A percentile compares a stretch with the other conserved stretches of the same genome.
phyloP scores from a whole-genome alignment of 805 yeast genomes.

The Yamadazyma philogaea region DNA sequence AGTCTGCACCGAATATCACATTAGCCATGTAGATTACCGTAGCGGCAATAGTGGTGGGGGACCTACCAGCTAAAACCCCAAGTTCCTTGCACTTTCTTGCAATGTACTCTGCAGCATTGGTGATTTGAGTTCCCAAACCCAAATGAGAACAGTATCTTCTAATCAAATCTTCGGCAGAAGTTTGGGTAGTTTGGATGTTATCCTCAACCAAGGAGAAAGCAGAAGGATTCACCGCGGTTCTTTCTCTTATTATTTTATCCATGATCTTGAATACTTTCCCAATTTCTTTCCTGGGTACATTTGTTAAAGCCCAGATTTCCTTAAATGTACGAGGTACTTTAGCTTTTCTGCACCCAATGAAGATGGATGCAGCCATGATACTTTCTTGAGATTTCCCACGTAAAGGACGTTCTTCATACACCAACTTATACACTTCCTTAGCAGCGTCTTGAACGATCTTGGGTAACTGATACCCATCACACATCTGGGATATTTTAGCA shows the following conservation, averaged over 20 bases:
- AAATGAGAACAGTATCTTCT: conserved; percentile 94
- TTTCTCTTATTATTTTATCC: conserved; percentile 52
- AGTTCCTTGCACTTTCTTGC: conserved; percentile 86
- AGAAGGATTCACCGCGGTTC: conserved; percentile 52
- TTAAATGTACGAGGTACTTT: conserved; percentile 91
- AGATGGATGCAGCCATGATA: conserved; percentile 94
- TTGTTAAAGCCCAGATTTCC: conserved; percentile 92
- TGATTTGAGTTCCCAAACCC: conserved; percentile 79
- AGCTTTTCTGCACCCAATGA: conserved; percentile 92
- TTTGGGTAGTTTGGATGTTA: conserved; percentile 69
- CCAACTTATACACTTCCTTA: conserved; percentile 90
- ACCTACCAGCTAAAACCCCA: conserved; percentile 92
- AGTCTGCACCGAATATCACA: conserved; percentile 74
- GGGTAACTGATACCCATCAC: conserved; percentile 94
- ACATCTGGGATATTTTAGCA: conserved; percentile 88
- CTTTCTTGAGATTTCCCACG: conserved; percentile 91
- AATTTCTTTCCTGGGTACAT: conserved; percentile 91
- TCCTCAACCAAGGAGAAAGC: conserved; percentile 42
- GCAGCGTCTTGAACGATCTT: conserved; percentile 96
- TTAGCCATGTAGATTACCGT: conserved; percentile 95
- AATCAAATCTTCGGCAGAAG: conserved; percentile 90
- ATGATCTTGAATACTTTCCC: conserved; percentile 87
- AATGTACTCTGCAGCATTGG: conserved; percentile 90
- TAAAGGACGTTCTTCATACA: conserved; percentile 79
- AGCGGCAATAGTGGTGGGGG: conserved; percentile 97